Base-by-base conservation (phyloP, 345 rosid genomes). In the Noccaea bulbosa region DNA sequence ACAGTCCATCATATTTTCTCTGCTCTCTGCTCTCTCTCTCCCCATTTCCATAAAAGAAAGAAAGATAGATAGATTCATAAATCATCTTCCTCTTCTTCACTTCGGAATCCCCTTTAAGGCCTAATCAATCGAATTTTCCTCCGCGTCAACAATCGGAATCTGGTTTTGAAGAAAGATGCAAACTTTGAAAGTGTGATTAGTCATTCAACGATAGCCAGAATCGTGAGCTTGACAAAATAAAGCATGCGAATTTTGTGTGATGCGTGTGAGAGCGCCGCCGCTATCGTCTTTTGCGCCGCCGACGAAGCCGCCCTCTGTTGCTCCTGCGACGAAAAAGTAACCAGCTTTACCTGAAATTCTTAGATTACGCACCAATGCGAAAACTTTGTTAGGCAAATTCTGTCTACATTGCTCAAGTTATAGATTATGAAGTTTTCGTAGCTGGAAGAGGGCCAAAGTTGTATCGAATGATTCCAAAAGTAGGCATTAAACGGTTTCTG, bases 251-350 rank as follows among this genome's bases (percentile, higher is more conserved):
- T 83, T 52, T 83, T 92, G 67, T 90, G 98, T 71, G 97, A 92
- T 71, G 85, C 83, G n/a, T 92, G 98, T 69, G 97, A 92, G 77
- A 84, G 84, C 55, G 88, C 93, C 60, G 88, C 90, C 47, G 98
- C 98, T n/a, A 70, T 80, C 54, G 81, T 88, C 46, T 93, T 90
- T 80, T 93, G 97, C 55, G 97, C 97, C 24, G 95, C 92, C 34
- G 91, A 90, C 69, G 95, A 90, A 81, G 95, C 97, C 11, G 88
- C 95, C 11, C 93, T 93, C 44, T 93, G 95, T 75, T 79, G 64
- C 73, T 75, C 89, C 74, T 93, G 97, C 68, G 98, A 90, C 62
- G 83, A 84, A 17, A 88, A 84, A 87, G 98, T 40, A 60, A 43
- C 60, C 7, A 46, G 37, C 41, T 68, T 45, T 47, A 52, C 12